Base-by-base conservation (phyloP, 2,329 filamentous ascomycete species). In the Ophiosphaerella korrae region DNA sequence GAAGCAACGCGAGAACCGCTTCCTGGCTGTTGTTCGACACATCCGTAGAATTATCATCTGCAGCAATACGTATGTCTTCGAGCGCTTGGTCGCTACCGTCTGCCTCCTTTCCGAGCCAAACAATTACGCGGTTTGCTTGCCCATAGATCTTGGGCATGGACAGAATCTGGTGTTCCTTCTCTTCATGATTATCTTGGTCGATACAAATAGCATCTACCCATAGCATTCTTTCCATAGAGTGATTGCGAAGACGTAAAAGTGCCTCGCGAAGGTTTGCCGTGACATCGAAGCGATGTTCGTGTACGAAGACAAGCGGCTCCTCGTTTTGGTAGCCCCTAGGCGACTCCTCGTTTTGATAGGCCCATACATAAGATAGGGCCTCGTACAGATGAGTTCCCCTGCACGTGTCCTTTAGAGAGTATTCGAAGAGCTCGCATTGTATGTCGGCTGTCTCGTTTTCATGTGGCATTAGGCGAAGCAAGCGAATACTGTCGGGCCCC, bases 91-190 rank as follows among this genome's bases (percentile, higher is more conserved):
- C 45, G 53, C 52, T 55, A 32, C 43, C 38, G 12, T 58, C 32
- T 33, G 34, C 36, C 31, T 33, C 54, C 29, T 57, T 44, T 32
- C 57, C 51, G 38, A 61, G 58, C 52, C 55, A 61, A 35, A 56
- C 55, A 32, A 58, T 31, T 31, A 58, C 52, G 47, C 48, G 43
- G 21, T 48, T 48, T 40, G 55, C 58, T 50, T 38, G 36, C 33
- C 16, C 39, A 23, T 58, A 60, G 24, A 60, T 60, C 16, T 42
- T 56, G 18, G 43, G 45, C 50, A 61, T 61, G 13, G 23, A 51
- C 39, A 43, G 45, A 26, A 61, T 48, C 21, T 61, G 50, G 21
- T 52, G 21, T 7, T 48, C 48, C 45, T 49, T 48, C 50, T 61
- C 58, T 50, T 24, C 3, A 1, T 47, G 2, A 40, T 61, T 31